Evolutionary conservation across 192 early-diverging fungal genomes (phyloP), one percentile per base, ranked within the genome.

Genomic region (Backusella tarrabulga): DNA sequence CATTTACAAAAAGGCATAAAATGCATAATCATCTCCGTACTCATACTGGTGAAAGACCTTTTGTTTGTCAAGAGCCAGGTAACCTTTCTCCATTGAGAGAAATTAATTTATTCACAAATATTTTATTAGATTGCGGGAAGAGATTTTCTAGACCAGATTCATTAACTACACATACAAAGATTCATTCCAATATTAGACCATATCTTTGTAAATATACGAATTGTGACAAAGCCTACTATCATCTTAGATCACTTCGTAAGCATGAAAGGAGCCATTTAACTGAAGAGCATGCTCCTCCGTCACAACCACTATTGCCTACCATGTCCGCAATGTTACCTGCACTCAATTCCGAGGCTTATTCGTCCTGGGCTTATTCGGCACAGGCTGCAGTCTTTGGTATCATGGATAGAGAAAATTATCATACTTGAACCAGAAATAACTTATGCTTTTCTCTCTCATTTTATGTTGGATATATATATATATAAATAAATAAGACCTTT

Each of bases 1-100:
- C 92, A 29, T 93, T 93, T 84, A 82, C 89, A 74, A 90, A 92
- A 78, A 85, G 91, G 17, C 91, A 92, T 69, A 92, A 93, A 71
- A 86, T 93, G 74, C 87, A 87, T 54, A 92, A 92, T 52, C 93
- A 95, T 77, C 85, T 91, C 63, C 88, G 91, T 3, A 92, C 89
- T 0, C 92, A 95, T 75, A 95, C 91, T 15, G 93, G 93, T 36
- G 93, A 95, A 79, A 86, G 89, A 56, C 93, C 93, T 1, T 93
- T 91, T 84, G 78, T 86, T 46, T 95, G 93, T 71, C 77, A 79
- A 12, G 85, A 89, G 2, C 83, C 86, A 11, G 81, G 80, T 81
- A 77, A 54, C 8, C 38, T 38, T 63, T 29, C 29, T 6, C 5
- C 42, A 44, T 15, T 15, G 26, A 56, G 35, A 50, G 6, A 63